A percentile compares a stretch with the other conserved stretches of the same genome.
phyloP scores from a whole-genome alignment of 2,329 filamentous ascomycete genomes.

The Apiospora koreana region DNA sequence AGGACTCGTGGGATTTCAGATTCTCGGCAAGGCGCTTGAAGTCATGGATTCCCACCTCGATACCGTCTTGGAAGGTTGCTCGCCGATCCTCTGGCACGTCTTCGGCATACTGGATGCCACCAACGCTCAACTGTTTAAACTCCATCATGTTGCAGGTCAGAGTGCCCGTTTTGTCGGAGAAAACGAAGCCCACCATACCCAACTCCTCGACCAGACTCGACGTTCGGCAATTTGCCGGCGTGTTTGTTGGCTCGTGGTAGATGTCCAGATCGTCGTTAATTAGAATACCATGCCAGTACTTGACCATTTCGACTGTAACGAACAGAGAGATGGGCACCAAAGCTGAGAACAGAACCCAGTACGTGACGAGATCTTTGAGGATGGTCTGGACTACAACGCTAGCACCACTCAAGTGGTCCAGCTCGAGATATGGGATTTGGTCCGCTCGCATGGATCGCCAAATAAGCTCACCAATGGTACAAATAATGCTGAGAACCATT shows the following conservation, averaged over 20 bases:
- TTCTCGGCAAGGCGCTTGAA: conserved; percentile 77
- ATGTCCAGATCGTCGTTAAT: conserved; percentile 98
- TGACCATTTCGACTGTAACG: conserved; percentile 95
- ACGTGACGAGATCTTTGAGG: conserved; percentile 92
- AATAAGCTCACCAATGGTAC: conserved; percentile 87
- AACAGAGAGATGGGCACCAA: conserved; percentile 97
- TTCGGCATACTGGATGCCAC: conserved; percentile 89
- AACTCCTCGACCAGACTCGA: conserved; percentile 96
- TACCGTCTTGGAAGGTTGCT: conserved; percentile 74
- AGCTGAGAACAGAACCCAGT: conserved; percentile 97
- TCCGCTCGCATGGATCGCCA: conserved; percentile 64
- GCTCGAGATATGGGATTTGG: conserved; percentile 72
- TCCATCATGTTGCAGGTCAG: conserved; percentile 99
- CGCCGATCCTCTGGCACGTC: conserved; percentile 89
- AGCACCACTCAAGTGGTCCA: conserved; percentile 60
- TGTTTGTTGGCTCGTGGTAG: conserved; percentile 94
- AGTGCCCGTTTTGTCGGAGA: conserved; percentile 97
- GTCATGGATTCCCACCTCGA: conserved; percentile 79
- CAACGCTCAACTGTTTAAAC: conserved; percentile 93
- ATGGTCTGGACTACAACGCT: conserved; percentile 71
- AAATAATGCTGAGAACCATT: conserved; percentile 81
- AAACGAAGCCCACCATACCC: conserved; percentile 98
- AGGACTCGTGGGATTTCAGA: conserved; percentile 55
- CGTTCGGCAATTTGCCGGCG: conserved; percentile 91
- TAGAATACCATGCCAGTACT: conserved; percentile 96